These are phyloP conservation scores for Linnemannia hyalina DNA, from an alignment of 192 early-diverging fungal genomes.

Conservation along the genomic window DNA sequence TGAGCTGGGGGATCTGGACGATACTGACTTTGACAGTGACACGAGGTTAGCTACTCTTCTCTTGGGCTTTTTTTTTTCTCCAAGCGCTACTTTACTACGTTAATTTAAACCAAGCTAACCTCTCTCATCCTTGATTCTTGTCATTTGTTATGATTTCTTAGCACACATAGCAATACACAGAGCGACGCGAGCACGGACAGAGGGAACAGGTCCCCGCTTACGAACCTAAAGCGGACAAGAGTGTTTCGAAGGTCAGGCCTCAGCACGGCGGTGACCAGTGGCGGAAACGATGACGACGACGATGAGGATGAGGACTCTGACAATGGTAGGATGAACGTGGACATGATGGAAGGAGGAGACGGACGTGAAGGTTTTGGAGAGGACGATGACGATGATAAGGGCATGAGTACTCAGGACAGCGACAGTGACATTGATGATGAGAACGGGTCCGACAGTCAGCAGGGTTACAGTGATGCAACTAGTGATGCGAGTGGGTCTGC, in stretches of 20 bases:
- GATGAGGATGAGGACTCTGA: slow-evolving; percentile 11
- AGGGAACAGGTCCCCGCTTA: slow-evolving; percentile 24
- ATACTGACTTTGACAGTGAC: slow-evolving; percentile 64
- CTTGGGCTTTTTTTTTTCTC: background rate
- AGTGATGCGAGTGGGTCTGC: slow-evolving; percentile 12
- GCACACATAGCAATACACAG: slow-evolving; percentile 37
- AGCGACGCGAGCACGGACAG: slow-evolving; percentile 47
- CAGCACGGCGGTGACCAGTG: slow-evolving; percentile 28
- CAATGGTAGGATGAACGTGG: background rate
- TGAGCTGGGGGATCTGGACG: slow-evolving; percentile 67
- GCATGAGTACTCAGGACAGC: slow-evolving; percentile 19
- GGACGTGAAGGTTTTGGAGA: background rate
- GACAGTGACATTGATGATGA: slow-evolving; percentile 63
- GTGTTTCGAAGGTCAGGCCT: slow-evolving; percentile 37
- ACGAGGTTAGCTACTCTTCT: slow-evolving; percentile 53
- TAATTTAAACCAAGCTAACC: background rate
- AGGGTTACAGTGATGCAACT: slow-evolving; percentile 43
- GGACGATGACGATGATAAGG: slow-evolving; percentile 14
- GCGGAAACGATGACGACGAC: slow-evolving; percentile 28
- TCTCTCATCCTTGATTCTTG: background rate
- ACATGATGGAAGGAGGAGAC: background rate
- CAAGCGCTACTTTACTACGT: background rate
- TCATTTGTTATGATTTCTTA: slow-evolving; percentile 7
- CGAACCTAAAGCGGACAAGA: slow-evolving; percentile 38
- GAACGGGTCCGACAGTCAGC: slow-evolving; percentile 55